These are phyloP conservation scores for Lichina pygmaea DNA, from an alignment of 495 filamentous ascomycete genomes.

Conservation along the genomic window DNA sequence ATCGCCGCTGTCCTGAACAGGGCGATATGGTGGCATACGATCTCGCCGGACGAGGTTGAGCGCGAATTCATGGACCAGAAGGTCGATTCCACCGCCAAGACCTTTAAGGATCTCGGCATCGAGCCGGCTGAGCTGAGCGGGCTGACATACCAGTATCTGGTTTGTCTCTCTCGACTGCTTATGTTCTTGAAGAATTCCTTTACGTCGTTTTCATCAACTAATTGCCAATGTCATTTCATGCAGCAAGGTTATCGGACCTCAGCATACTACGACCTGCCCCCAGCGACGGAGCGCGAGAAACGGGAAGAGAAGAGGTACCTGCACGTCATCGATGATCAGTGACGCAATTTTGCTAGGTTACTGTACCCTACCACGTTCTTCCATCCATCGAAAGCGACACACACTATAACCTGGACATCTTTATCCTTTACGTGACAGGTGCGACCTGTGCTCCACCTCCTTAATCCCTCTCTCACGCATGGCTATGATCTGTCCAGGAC, in stretches of 20 bases:
- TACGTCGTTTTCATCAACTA: background rate
- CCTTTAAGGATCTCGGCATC: constrained; percentile 81
- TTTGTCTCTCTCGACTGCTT: constrained; percentile 17
- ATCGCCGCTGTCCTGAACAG: constrained; percentile 45
- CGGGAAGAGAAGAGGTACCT: constrained; percentile 87
- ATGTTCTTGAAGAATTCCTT: background rate
- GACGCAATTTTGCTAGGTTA: background rate
- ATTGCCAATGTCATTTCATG: background rate
- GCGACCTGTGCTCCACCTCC: too few relatives aligned
- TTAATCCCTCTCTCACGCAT: too few relatives aligned
- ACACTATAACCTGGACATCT: too few relatives aligned
- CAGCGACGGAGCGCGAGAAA: constrained; percentile 81
- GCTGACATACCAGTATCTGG: constrained; percentile 78
- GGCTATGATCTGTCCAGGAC: too few relatives aligned
- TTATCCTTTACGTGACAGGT: too few relatives aligned
- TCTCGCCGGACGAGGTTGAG: constrained; percentile 71
- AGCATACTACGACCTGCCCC: constrained; percentile 73
- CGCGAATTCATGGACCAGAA: constrained; percentile 82
- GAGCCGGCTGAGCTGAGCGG: constrained; percentile 56
- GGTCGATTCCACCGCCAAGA: constrained; percentile 79
- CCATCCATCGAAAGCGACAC: too few relatives aligned
- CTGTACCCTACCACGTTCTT: too few relatives aligned
- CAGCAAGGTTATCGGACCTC: constrained; percentile 67
- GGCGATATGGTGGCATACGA: constrained; percentile 61
- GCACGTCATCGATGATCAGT: constrained; percentile 79